These are phyloP conservation scores for Chlorophyllum brunneum DNA, from an alignment of 768 basidiomycete species.

Conservation along the genomic window DNA sequence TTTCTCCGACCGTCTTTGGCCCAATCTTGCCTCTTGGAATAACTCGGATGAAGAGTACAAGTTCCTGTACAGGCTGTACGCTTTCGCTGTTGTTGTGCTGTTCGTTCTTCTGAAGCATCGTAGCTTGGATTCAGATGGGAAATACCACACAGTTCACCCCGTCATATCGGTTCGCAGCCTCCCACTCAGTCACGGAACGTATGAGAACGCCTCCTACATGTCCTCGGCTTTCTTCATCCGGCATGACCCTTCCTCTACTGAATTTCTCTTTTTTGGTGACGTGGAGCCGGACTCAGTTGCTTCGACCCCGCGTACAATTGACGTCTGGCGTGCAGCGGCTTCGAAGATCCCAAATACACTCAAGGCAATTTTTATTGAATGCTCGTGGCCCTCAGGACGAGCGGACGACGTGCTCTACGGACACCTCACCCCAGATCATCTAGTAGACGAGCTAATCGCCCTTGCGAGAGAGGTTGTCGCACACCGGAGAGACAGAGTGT, in stretches of 20 bases:
- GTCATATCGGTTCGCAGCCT: conserved; percentile 62
- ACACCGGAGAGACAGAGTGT: conserved; percentile 26
- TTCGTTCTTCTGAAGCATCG: conserved; percentile 6
- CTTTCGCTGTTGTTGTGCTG: background rate
- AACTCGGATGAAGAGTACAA: conserved; percentile 55
- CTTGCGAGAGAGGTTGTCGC: conserved; percentile 62
- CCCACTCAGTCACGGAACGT: conserved; percentile 71
- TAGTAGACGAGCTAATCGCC: conserved; percentile 67
- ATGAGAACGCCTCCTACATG: conserved; percentile 54
- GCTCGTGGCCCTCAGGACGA: conserved; percentile 80
- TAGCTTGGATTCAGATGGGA: conserved; percentile 49
- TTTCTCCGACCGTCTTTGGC: conserved; percentile 83
- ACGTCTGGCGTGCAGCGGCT: conserved; percentile 83
- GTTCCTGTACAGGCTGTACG: conserved; percentile 64
- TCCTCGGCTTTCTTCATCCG: conserved; percentile 86
- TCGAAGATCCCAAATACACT: conserved; percentile 66
- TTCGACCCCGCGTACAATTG: conserved; percentile 49
- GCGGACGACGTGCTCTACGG: conserved; percentile 71
- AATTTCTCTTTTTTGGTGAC: conserved; percentile 94
- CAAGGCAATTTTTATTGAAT: conserved; percentile 89
- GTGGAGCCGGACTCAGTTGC: conserved; percentile 83
- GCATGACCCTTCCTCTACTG: conserved; percentile 52
- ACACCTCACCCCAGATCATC: conserved; percentile 79
- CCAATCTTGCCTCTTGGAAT: conserved; percentile 75
- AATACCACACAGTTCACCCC: conserved; percentile 48